Conservation (phyloP, 1,139 yeast species). For the Kodamaea ohmeri region DNA sequence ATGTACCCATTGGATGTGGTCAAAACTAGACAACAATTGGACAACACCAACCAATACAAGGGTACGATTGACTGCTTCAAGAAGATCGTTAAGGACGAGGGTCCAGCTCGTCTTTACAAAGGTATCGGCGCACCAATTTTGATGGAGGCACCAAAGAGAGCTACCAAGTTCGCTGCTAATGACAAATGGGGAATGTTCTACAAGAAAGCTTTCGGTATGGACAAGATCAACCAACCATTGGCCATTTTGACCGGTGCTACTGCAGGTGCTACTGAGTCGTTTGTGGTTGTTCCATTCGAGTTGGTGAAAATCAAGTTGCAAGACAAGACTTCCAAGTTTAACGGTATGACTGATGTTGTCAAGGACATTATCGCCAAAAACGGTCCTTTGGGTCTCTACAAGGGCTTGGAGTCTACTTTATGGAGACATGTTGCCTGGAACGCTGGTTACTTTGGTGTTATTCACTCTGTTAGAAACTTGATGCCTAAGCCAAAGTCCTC, state of each 20-base stretch:
- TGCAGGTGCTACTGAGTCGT: slow-evolving; percentile 96
- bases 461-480: slow-evolving; percentile 76
- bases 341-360: slow-evolving; percentile 83
- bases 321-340: slow-evolving; percentile 78
- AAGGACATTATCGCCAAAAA: slow-evolving; percentile 66
- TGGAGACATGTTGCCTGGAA: slow-evolving; percentile 98
- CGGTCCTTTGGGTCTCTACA: slow-evolving; percentile 83
- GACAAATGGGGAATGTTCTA: slow-evolving; percentile 95
- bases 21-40: slow-evolving; percentile 94
- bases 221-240: slow-evolving; percentile 72
- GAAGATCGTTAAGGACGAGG: slow-evolving; percentile 85
- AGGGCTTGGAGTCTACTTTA: slow-evolving; percentile 93
- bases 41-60: slow-evolving; percentile 62
- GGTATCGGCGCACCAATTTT: slow-evolving; percentile 95
- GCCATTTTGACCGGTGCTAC: slow-evolving; percentile 95
- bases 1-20: slow-evolving; percentile 99
- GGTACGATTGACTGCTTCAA: slow-evolving; percentile 83
- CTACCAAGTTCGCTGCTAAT: slow-evolving; percentile 96
- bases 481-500: slow-evolving; percentile 74
- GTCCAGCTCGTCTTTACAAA: slow-evolving; percentile 76
- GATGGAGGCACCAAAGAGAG: slow-evolving; percentile 99
- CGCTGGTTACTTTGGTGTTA: slow-evolving; percentile 96
- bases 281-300: slow-evolving; percentile 96
- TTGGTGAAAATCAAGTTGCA: slow-evolving; percentile 84
- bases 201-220: slow-evolving; percentile 66